Evolutionary conservation across 768 basidiomycete genomes (phyloP).

Genomic region (Russula emetica): DNA sequence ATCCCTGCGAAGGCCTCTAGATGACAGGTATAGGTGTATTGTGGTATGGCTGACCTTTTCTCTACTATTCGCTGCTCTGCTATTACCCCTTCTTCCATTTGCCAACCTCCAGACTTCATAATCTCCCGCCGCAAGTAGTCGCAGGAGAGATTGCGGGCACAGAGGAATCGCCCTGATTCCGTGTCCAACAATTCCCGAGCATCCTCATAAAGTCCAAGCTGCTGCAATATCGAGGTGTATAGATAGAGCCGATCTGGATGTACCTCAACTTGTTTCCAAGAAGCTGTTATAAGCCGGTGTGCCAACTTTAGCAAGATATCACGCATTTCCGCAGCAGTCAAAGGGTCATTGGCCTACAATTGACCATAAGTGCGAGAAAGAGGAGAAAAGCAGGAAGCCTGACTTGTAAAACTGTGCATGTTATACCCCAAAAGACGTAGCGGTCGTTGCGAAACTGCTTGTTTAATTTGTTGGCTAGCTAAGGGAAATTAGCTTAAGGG

Average conservation of each 20-base stretch:
- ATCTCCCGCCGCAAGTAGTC: slow-evolving; percentile 74
- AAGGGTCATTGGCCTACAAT: slow-evolving; percentile 62
- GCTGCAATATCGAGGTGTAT: slow-evolving; percentile 65
- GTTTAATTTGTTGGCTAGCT: slow-evolving; percentile 79
- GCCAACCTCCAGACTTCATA: slow-evolving; percentile 52
- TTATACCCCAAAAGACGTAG: slow-evolving; percentile 80
- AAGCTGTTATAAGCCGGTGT: slow-evolving; percentile 63
- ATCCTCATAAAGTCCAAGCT: slow-evolving; percentile 65
- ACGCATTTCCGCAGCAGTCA: slow-evolving; percentile 59
- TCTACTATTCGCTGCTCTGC: slow-evolving; percentile 58
- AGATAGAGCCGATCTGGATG: slow-evolving; percentile 75
- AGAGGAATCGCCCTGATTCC: slow-evolving; percentile 63
- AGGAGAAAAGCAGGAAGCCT: slow-evolving; percentile 3
- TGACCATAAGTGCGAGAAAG: not conserved
- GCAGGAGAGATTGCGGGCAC: slow-evolving; percentile 64
- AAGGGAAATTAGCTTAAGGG: slow-evolving; percentile 10
- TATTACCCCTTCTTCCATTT: slow-evolving; percentile 55
- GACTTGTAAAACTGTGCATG: slow-evolving; percentile 77
- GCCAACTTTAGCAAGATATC: slow-evolving; percentile 71
- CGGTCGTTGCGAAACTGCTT: slow-evolving; percentile 80
- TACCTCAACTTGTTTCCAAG: slow-evolving; percentile 57
- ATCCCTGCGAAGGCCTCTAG: slow-evolving; percentile 44
- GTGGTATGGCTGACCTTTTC: slow-evolving; percentile 45
- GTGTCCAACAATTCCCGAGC: slow-evolving; percentile 64
- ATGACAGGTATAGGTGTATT: slow-evolving; percentile 3